Evolutionary conservation across 1,139 yeast species (phyloP).

Genomic region (Suhomyces chickasaworum): DNA sequence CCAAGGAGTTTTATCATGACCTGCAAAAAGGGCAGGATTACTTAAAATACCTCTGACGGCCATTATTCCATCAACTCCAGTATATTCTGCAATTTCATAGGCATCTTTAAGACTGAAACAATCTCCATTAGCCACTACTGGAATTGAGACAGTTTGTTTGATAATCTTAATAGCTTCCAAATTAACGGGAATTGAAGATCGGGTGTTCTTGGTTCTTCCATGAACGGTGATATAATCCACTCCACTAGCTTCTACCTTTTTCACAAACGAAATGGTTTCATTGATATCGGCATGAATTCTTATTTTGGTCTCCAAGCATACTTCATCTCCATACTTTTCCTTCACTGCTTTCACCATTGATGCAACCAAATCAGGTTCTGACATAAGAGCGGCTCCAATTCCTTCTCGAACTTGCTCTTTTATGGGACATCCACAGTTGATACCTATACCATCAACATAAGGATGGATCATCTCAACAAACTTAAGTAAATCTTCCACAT

Average conservation of each 20-base stretch:
- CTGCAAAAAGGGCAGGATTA: conserved; percentile 88
- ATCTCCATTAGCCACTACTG: conserved; percentile 96
- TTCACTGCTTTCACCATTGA: conserved; percentile 85
- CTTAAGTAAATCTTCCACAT: conserved; percentile 76
- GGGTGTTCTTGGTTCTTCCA: conserved; percentile 82
- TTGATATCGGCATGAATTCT: conserved; percentile 76
- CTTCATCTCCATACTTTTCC: conserved; percentile 61
- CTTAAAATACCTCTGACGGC: conserved; percentile 85
- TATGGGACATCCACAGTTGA: conserved; percentile 97
- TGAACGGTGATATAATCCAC: conserved; percentile 94
- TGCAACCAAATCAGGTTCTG: conserved; percentile 77
- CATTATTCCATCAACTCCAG: conserved; percentile 93
- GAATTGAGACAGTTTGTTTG: conserved; percentile 62
- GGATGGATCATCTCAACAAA: conserved; percentile 91
- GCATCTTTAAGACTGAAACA: conserved; percentile 73
- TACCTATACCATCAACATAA: conserved; percentile 88
- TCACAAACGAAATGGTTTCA: conserved; percentile 74
- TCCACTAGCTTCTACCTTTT: conserved; percentile 77
- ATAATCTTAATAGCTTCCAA: conserved; percentile 76
- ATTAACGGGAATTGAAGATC: conserved; percentile 83
- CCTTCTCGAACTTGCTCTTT: conserved; percentile 95
- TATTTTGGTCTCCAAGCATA: conserved; percentile 87
- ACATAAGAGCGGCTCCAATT: conserved; percentile 93
- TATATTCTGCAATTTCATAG: conserved; percentile 54
- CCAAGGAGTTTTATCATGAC: conserved; percentile 80